Base-by-base conservation (phyloP, 1,284 basidiomycete species). In the Cerioporus squamosus region DNA sequence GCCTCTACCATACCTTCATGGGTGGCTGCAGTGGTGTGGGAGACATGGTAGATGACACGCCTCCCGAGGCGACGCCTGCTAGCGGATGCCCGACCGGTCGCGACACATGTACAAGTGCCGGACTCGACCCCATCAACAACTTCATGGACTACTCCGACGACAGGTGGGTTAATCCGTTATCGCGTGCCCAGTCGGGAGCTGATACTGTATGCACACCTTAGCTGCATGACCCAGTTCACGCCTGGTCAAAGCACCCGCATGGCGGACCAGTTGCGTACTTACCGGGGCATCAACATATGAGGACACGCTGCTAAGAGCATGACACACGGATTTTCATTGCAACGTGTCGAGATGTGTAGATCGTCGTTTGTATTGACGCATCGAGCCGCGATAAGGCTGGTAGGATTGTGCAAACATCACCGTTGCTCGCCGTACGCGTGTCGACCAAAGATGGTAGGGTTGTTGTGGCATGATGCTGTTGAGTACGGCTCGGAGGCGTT, bases 1-100 rank as follows among this genome's bases (percentile, higher is more conserved):
- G 84, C 36, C 74, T 85, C 38, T 84, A 81, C 71, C 83, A 86
- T 68, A 82, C 83, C 36, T 86, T 85, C 75, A 80, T 85, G 66
- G 83, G 82, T 26, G 83, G 83, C 5, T 85, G 82, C 74, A 63
- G 61, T 36, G 75, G 75, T 39, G 54, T 72, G 17, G 84, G 83
- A 15, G 83, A 86, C 66, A 66, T 59, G 39, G 82, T 86, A 52
- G 65, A 68, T 38, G 84, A 86, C 63, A 84, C 83, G 2, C 79
- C 82, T 15, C 67, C 79, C 22, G 81, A 83, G 69, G 72, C 74
- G 1, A 69, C 68, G n/a, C 55, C 80, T 60, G 78, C 80, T 4
- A 75, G 62, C 38, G 80, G 79, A 12, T 83, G 81, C 69, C 81
- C 80, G 26, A 75, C 70, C 33, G 75, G 77, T 43, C 75, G 79